These are phyloP conservation scores for Leccinum subgranulosum DNA, from an alignment of 768 basidiomycete genomes.

Conservation along the genomic window DNA sequence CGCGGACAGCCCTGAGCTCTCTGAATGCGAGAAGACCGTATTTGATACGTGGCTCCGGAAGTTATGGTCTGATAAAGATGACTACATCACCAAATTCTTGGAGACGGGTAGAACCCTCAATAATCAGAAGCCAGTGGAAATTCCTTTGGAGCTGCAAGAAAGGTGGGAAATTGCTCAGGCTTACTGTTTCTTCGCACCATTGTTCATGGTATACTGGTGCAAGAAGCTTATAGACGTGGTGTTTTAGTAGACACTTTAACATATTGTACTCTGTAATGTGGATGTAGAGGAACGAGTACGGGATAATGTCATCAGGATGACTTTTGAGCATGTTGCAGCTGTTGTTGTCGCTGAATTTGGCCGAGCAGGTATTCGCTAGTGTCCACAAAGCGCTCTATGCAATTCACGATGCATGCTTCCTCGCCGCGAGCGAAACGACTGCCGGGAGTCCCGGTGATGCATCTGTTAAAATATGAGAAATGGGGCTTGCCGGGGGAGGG, in stretches of 20 bases:
- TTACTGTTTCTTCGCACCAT: slow-evolving; percentile 69
- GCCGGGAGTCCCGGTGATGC: slow-evolving; percentile 75
- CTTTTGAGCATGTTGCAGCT: slow-evolving; percentile 40
- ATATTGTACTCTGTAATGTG: slow-evolving; percentile 10
- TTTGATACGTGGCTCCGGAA: slow-evolving; percentile 86
- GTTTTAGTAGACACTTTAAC: slow-evolving; percentile 12
- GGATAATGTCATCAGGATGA: slow-evolving; percentile 1
- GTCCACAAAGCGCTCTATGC: slow-evolving; percentile 91
- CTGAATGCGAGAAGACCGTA: slow-evolving; percentile 51
- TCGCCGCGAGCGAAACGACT: slow-evolving; percentile 77
- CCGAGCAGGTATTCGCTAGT: slow-evolving; percentile 79
- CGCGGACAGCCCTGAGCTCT: slow-evolving; percentile 40
- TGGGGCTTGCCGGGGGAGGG: background rate
- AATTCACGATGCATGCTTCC: slow-evolving; percentile 80
- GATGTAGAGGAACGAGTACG: background rate
- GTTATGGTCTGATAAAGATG: slow-evolving; percentile 86
- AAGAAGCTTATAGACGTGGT: slow-evolving; percentile 31
- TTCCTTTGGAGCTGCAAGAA: slow-evolving; percentile 58
- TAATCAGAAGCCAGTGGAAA: slow-evolving; percentile 37
- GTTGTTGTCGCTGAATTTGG: slow-evolving; percentile 50
- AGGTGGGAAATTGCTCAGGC: slow-evolving; percentile 60
- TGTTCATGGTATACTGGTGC: slow-evolving; percentile 48
- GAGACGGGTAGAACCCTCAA: slow-evolving; percentile 45
- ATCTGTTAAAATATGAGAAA: slow-evolving; percentile 45
- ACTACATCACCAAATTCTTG: slow-evolving; percentile 64